Base-by-base conservation (phyloP, 2,329 filamentous ascomycete species). In the Periconia digitata region DNA sequence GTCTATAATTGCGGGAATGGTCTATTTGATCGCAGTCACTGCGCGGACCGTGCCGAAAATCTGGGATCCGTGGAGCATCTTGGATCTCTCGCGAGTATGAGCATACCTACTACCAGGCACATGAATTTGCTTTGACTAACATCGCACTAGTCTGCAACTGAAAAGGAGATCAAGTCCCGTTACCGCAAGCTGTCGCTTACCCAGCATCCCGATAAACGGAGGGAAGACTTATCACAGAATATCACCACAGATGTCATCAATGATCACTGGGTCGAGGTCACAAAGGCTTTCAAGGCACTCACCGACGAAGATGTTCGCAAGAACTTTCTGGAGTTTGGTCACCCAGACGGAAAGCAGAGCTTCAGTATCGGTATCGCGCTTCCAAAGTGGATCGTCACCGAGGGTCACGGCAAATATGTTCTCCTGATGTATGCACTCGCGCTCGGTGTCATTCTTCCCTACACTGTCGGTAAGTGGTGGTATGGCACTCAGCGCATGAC, bases 301-400 rank as follows among this genome's bases (percentile, higher is more conserved):
- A 99, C 95, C 4, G 94, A 99, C 67, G 95, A 99, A 74, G 94
- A 97, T 36, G 83, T 97, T 52, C 89, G 94, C 66, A 95, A 95
- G 75, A 99, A 99, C 77, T 99, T 89, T 73, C 85, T 96, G 44
- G 89, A 95, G 72, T 99, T 88, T 65, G 94, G 94, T 47, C 91
- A 99, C 72, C 94, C 94, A 6, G 94, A 99, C 70, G 94, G 94
- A 68, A 97, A 96, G 80, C 94, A 99, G 76, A 92, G 91, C 71
- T 94, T 92, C 74, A 96, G 91, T 75, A 97, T 99, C 66, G 92
- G 94, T 56, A 99, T 99, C 58, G 94, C 92, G 39, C 81, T 99
- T 39, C 94, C 94, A 39, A 87, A 94, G 70, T 90, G 94, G 73
- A 91, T 99, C 62, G 82, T 99, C 46, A 88, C 89, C 13, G 90